Percentiles rank a stretch among this genome's conserved stretches.
These are phyloP conservation scores for Afroboletus lepidellus DNA, from an alignment of 1,284 basidiomycete genomes.

Conservation along the genomic window DNA sequence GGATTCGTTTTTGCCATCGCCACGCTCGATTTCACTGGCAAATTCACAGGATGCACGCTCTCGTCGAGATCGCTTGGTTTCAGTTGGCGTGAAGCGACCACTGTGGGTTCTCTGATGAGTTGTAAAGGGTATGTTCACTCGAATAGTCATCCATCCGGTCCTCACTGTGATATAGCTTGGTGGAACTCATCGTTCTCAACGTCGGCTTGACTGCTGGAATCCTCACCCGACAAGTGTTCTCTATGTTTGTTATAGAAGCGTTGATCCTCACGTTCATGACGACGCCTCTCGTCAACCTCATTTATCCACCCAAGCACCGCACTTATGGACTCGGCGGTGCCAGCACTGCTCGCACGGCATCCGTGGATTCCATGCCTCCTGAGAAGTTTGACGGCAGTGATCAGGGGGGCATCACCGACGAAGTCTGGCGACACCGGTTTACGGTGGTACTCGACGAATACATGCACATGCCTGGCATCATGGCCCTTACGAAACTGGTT, in stretches of 20 bases:
- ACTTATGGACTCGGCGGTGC: conserved; percentile 39
- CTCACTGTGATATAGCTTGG: conserved; percentile 49
- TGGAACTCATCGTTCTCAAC: conserved; percentile 93
- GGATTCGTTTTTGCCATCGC: conserved; percentile 85
- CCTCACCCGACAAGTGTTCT: conserved; percentile 71
- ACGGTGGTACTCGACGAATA: conserved; percentile 89
- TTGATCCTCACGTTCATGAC: conserved; percentile 86
- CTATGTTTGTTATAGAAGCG: conserved; percentile 93
- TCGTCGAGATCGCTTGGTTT: conserved; percentile 75
- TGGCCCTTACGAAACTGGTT: conserved; percentile 67
- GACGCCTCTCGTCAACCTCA: conserved; percentile 75
- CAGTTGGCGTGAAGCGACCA: conserved; percentile 74
- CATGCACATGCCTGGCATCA: conserved; percentile 80
- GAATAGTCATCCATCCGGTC: not conserved
- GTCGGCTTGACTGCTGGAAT: conserved; percentile 86
- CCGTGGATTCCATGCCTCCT: conserved; percentile 1
- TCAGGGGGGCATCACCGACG: conserved; percentile 5
- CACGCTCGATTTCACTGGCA: conserved; percentile 78
- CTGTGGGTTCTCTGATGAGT: conserved; percentile 91
- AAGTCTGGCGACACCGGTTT: conserved; percentile 44
- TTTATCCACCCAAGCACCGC: conserved; percentile 73
- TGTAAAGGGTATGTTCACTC: conserved; percentile 77
- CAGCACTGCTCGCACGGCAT: not conserved
- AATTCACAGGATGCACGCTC: conserved; percentile 74
- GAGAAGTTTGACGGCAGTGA: conserved; percentile 14